Conservation (phyloP, 1,284 basidiomycete genomes). For the Austroboletus rostrupii region DNA sequence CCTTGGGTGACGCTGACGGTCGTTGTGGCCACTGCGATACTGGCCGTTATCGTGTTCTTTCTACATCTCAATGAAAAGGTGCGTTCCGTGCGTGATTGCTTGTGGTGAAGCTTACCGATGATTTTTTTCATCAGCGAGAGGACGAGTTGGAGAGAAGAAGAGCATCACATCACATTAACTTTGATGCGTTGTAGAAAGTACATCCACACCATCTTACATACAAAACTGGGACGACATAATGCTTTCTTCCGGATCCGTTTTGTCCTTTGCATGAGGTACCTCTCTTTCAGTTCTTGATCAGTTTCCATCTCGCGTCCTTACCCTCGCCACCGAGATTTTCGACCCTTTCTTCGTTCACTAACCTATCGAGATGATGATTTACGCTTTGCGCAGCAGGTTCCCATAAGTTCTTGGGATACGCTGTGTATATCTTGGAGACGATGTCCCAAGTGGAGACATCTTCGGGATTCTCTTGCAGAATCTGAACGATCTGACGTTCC, state of each 20-base stretch:
- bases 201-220: conserved; percentile 16
- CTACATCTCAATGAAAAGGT: conserved; percentile 92
- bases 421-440: conserved; percentile 63
- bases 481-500: conserved; percentile 73
- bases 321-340: conserved; percentile 46
- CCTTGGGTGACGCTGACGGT: conserved; percentile 93
- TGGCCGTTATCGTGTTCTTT: conserved; percentile 82
- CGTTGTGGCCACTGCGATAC: conserved; percentile 65
- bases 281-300: conserved; percentile 5
- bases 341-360: conserved; percentile 65
- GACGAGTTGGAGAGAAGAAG: conserved; percentile 87
- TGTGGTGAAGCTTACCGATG: conserved; percentile 5
- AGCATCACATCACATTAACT: conserved; percentile 93
- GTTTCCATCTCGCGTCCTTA: conserved; percentile 36
- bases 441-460: conserved; percentile 64
- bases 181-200: conserved; percentile 74
- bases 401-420: conserved; percentile 71
- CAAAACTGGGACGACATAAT: conserved; percentile 8
- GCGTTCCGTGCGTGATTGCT: conserved; percentile 16
- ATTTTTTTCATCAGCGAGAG: conserved; percentile 59
- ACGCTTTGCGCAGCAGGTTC: conserved; percentile 69
- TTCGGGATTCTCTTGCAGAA: conserved; percentile 42
- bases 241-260: background rate
- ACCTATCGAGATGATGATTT: conserved; percentile 71
- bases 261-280: background rate